Evolutionary conservation across 176 grass and related monocot genomes (phyloP).

Genomic region (Raddia distichophylla): DNA sequence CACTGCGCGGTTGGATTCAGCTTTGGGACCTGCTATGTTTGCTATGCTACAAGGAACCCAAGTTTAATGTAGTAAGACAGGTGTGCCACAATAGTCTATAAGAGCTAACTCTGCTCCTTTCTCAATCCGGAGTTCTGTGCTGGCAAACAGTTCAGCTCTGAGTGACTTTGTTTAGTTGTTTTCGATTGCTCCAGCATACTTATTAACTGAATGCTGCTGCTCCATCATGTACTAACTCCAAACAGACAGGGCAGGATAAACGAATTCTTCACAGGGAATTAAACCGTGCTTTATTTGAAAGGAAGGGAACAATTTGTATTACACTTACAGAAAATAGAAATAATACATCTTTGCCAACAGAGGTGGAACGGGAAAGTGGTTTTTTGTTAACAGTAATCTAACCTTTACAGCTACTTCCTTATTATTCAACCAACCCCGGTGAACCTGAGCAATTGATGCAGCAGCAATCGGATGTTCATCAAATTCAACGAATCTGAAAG

Average conservation of each 20-base stretch:
- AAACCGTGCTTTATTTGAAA: slow-evolving; percentile 10
- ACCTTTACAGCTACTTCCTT: slow-evolving; percentile 96
- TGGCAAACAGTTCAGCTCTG: slow-evolving; percentile 23
- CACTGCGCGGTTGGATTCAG: slow-evolving; percentile 4
- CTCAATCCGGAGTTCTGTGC: slow-evolving; percentile 11
- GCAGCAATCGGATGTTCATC: slow-evolving; percentile 93
- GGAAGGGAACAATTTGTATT: slow-evolving; percentile 5
- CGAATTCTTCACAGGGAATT: slow-evolving; percentile 5
- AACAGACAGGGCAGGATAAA: slow-evolving; percentile 17
- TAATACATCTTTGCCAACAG: slow-evolving; percentile 7
- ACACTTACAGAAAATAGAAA: background rate
- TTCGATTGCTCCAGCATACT: background rate
- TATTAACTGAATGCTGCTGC: background rate
- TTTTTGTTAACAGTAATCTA: slow-evolving; percentile 36
- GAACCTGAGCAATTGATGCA: slow-evolving; percentile 99
- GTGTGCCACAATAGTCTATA: slow-evolving; percentile 18
- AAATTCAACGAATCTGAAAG: slow-evolving; percentile 81
- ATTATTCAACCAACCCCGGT: slow-evolving; percentile 71
- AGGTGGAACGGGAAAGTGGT: slow-evolving; percentile 29
- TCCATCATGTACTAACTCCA: background rate
- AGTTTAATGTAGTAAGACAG: slow-evolving; percentile 13
- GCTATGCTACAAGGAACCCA: slow-evolving; percentile 13
- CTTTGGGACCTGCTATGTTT: slow-evolving; percentile 14
- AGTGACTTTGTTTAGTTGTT: background rate
- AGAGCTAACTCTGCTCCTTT: slow-evolving; percentile 9